Base-by-base conservation (phyloP, 169 alveolate genomes). In the Eimeria necatrix region DNA sequence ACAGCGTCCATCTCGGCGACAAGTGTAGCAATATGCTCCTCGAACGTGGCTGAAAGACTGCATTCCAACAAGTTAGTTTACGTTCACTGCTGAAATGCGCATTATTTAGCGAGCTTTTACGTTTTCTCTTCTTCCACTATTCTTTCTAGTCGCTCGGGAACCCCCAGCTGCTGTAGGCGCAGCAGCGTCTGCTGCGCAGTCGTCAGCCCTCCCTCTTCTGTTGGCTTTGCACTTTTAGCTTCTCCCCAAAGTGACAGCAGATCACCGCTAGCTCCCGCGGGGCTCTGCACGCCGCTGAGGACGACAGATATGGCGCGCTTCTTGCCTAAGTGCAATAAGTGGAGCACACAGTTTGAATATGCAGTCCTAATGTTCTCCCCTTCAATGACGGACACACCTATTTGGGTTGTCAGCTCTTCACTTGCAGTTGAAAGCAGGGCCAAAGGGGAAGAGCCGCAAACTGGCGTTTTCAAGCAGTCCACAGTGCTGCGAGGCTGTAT, bases 121-220 rank as follows among this genome's bases (percentile, higher is more conserved):
- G 80, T 32, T 24, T 68, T 68, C 32, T 68, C 80, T 16, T 68
- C 80, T 20, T 68, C 80, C 22, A 24, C 80, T 20, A 68, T 24
- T 24, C 22, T 68, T 24, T 68, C 80, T 12, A 68, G 32, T 9
- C 80, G 80, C 32, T 68, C 46, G 10, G 80, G 48, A 32, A 68
- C 32, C 12, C 80, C 80, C 22, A 9, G 48, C 80, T 68, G 80
- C 80, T 68, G 80, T 32, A 68, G 22, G 18, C 80, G 80, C 14
- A 68, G 14, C 80, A 24, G 46, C 80, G 18, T 20, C 22, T 68
- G 80, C 46, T 68, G 80, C 80, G 46, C 32, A 32, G 16, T 18
- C 22, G 12, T 12, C 12, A 20, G 26, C 49, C 22, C 46, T 3
- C 16, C 3, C 22, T 9, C 48, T 68, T 18, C 46, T 24, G 10